These are phyloP conservation scores for Gaeumannomyces sp. DNA, from an alignment of 2,329 filamentous ascomycete genomes.

Conservation along the genomic window DNA sequence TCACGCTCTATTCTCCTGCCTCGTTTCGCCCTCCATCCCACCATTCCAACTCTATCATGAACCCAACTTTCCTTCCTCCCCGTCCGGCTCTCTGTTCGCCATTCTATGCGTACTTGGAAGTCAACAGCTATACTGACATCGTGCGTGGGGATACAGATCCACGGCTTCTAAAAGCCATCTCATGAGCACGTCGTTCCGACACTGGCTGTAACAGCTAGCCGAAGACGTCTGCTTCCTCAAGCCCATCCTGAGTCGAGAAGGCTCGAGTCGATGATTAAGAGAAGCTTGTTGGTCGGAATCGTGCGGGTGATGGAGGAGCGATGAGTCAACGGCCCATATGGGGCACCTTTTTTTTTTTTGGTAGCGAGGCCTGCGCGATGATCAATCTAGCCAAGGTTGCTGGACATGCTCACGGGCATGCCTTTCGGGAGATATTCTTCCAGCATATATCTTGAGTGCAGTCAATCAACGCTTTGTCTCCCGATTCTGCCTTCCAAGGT, in stretches of 20 bases:
- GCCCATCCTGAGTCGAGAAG: neutral
- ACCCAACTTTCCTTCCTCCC: too few relatives aligned
- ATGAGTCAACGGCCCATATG: neutral
- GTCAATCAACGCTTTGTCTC: neutral
- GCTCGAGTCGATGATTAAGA: neutral
- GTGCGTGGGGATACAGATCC: neutral
- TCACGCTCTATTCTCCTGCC: neutral
- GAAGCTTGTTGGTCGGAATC: neutral
- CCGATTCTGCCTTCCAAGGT: neutral
- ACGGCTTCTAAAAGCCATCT: conserved; percentile 7
- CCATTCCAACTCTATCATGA: too few relatives aligned
- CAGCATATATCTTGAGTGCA: neutral
- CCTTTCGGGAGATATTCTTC: neutral
- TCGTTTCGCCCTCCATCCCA: neutral
- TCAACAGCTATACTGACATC: neutral
- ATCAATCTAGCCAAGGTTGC: neutral
- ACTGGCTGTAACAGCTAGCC: neutral
- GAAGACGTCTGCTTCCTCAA: neutral
- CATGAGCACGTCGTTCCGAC: conserved; percentile 16
- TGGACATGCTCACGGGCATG: neutral
- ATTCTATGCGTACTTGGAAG: neutral
- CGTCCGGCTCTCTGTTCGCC: neutral
- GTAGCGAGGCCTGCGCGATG: neutral
- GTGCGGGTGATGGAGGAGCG: neutral
- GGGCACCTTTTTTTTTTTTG: neutral